A percentile compares a stretch with the other conserved stretches of the same genome.
Evolutionary conservation across 768 basidiomycete genomes (phyloP).

Genomic region (Ramaria sp.): DNA sequence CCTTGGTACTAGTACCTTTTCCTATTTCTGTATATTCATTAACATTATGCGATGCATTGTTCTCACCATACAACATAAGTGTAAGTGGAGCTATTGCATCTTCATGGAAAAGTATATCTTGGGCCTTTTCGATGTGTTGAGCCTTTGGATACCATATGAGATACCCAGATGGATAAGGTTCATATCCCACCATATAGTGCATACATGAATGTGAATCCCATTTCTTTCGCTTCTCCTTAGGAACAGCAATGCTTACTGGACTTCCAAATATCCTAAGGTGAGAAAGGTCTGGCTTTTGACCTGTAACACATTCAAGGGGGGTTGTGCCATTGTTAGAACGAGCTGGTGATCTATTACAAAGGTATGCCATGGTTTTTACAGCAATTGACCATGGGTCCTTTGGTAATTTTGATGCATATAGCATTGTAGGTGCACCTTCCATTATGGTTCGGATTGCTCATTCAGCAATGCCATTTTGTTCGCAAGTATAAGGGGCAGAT

Average conservation of each 20-base stretch:
- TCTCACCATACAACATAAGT: background rate
- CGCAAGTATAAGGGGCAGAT: background rate
- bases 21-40: background rate
- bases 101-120: background rate
- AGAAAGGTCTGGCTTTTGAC: background rate
- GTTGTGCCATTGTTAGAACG: background rate
- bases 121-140: background rate
- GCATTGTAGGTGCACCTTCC: background rate
- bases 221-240: background rate
- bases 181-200: background rate
- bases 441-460: background rate
- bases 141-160: background rate
- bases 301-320: background rate
- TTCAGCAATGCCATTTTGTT: background rate
- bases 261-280: background rate
- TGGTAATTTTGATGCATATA: background rate
- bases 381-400: background rate
- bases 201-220: background rate
- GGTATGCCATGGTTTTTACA: background rate
- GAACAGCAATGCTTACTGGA: conserved; percentile 4
- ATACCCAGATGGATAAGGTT: background rate
- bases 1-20: background rate
- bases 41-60: background rate
- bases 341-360: background rate
- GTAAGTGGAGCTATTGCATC: background rate